These are phyloP conservation scores for Diaporthe aspalathi DNA, from an alignment of 2,329 filamentous ascomycete genomes.

Conservation along the genomic window DNA sequence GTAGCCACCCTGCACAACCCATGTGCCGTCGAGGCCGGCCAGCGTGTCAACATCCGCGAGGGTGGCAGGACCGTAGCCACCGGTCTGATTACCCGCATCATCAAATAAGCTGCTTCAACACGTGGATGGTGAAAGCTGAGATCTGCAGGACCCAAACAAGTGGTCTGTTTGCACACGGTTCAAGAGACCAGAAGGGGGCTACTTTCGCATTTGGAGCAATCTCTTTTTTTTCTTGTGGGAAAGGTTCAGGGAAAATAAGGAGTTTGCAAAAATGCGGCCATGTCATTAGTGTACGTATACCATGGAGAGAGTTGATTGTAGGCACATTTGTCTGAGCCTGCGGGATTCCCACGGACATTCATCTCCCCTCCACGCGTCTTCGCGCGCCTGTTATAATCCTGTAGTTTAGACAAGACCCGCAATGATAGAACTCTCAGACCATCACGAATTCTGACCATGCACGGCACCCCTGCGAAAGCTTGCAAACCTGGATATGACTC, in stretches of 20 bases:
- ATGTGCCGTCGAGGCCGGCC: constrained; percentile 87
- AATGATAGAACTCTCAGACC: constrained; percentile 38
- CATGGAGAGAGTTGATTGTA: constrained; percentile 37
- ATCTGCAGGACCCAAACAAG: not conserved
- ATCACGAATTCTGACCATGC: not conserved
- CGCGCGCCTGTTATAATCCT: constrained; percentile 43
- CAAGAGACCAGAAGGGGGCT: constrained; percentile 38
- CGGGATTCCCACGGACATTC: constrained; percentile 38
- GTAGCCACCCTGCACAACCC: constrained; percentile 85
- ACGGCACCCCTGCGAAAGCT: not conserved
- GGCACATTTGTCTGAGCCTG: constrained; percentile 42
- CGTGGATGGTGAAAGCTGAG: constrained; percentile 13
- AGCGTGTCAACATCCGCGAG: constrained; percentile 98
- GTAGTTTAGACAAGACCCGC: constrained; percentile 45
- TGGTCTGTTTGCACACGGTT: constrained; percentile 19
- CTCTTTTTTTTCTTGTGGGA: constrained; percentile 32
- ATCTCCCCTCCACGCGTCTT: constrained; percentile 44
- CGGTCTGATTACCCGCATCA: constrained; percentile 81
- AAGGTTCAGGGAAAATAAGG: constrained; percentile 33
- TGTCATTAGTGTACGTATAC: constrained; percentile 43
- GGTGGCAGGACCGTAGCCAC: constrained; percentile 91
- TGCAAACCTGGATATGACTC: too few species aligned
- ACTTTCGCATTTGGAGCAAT: constrained; percentile 37
- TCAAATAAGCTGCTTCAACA: constrained; percentile 58
- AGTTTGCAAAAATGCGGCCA: constrained; percentile 42